A percentile compares a stretch with the other conserved stretches of the same genome.
Conservation (phyloP, 2,329 filamentous ascomycete genomes). For the Xenosphaeropsis pyriputrescens region DNA sequence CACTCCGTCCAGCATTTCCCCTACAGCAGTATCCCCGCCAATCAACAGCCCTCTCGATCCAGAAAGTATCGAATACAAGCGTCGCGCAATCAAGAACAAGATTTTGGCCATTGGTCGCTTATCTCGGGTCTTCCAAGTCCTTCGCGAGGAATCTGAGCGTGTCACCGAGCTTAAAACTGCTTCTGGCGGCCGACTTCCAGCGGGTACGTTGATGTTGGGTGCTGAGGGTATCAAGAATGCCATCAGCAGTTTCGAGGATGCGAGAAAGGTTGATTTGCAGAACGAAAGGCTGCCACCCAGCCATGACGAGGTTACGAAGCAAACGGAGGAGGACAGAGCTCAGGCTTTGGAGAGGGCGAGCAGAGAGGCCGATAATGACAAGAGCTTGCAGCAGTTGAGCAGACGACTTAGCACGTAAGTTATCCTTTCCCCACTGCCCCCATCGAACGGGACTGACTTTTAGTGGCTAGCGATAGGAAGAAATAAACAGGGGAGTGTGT, state of each 20-base stretch:
- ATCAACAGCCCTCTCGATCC: slow-evolving; percentile 45
- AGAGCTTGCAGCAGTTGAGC: slow-evolving; percentile 72
- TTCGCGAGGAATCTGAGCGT: slow-evolving; percentile 92
- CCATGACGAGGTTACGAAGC: slow-evolving; percentile 78
- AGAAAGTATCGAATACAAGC: slow-evolving; percentile 85
- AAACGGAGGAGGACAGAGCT: slow-evolving; percentile 66
- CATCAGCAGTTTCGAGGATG: slow-evolving; percentile 93
- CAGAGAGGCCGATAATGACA: slow-evolving; percentile 83
- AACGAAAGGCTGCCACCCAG: slow-evolving; percentile 90
- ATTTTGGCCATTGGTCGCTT: slow-evolving; percentile 93
- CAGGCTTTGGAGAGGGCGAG: slow-evolving; percentile 76
- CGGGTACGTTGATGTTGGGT: slow-evolving; percentile 93
- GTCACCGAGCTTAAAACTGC: slow-evolving; percentile 97
- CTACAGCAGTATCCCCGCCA: slow-evolving; percentile 63
- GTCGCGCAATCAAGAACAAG: slow-evolving; percentile 98
- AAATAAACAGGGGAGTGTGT: no score
- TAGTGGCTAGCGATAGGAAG: no score
- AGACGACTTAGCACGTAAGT: slow-evolving; percentile 92
- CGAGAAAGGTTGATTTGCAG: slow-evolving; percentile 89
- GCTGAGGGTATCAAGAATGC: slow-evolving; percentile 98
- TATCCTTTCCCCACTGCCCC: no score
- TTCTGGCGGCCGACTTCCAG: slow-evolving; percentile 79
- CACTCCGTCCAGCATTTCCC: slow-evolving; percentile 44
- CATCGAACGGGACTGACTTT: no score
- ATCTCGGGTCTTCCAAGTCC: slow-evolving; percentile 94